phyloP scores from a whole-genome alignment of 768 basidiomycete species.

The Lactarius hengduanensis region DNA sequence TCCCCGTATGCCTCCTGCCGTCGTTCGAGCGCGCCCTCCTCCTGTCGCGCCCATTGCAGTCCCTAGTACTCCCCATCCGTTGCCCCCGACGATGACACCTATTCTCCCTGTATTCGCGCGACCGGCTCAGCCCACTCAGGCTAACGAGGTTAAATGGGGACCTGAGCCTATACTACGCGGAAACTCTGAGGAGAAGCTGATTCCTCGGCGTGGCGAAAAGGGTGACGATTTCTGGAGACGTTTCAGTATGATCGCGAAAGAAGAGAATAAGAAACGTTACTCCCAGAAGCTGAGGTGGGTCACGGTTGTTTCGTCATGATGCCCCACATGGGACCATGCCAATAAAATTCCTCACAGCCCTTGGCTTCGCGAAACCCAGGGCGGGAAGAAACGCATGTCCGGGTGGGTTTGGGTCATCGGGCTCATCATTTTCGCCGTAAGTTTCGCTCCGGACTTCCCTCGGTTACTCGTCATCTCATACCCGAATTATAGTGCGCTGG shows the following conservation, averaged over 20 bases:
- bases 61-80: constrained; percentile 64
- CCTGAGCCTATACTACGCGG: constrained; percentile 60
- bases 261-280: constrained; percentile 46
- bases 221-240: constrained; percentile 87
- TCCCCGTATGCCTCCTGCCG: constrained; percentile 24
- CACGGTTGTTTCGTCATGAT: neutral
- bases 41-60: constrained; percentile 37
- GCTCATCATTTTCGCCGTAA: constrained; percentile 54
- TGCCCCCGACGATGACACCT: constrained; percentile 74
- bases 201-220: constrained; percentile 66
- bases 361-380: constrained; percentile 68
- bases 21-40: constrained; percentile 35
- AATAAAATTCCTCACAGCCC: constrained; percentile 38
- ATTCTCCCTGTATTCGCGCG: constrained; percentile 77
- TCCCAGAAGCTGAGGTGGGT: constrained; percentile 46
- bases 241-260: constrained; percentile 80
- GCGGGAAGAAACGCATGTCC: constrained; percentile 49
- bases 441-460: constrained; percentile 30
- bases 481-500: constrained; percentile 43
- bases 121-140: constrained; percentile 44
- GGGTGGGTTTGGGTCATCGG: constrained; percentile 72
- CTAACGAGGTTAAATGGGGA: constrained; percentile 40
- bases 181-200: constrained; percentile 61
- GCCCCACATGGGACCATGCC: neutral
- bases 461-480: neutral